Percentiles rank a stretch among this genome's conserved stretches.
phyloP scores from a whole-genome alignment of 306 rosid genomes.

The Trifolium pratense region DNA sequence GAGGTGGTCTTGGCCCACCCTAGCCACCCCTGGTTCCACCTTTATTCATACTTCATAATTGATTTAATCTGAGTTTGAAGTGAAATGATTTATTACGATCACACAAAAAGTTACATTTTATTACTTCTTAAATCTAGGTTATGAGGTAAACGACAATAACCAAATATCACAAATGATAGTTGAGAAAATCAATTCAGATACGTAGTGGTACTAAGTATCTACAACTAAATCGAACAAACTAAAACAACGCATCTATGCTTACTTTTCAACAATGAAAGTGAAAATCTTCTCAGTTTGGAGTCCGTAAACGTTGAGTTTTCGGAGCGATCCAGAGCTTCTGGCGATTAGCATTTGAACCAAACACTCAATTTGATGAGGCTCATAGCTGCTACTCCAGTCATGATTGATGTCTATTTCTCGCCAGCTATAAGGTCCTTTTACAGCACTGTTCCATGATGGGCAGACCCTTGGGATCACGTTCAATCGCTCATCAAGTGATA shows the following conservation, averaged over 20 bases:
- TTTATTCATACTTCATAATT: too few species aligned
- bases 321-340: constrained; percentile 77
- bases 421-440: constrained; percentile 88
- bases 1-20: too few species aligned
- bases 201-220: too few species aligned
- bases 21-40: too few species aligned
- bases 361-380: constrained; percentile 60
- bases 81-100: too few species aligned
- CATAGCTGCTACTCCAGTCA: constrained; percentile 75
- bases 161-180: not conserved
- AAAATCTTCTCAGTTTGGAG: constrained; percentile 61
- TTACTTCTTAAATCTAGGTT: too few species aligned
- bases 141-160: too few species aligned
- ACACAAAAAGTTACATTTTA: too few species aligned
- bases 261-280: constrained; percentile 85
- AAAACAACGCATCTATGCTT: constrained; percentile 45
- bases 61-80: too few species aligned
- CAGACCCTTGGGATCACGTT: constrained; percentile 87
- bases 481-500: constrained; percentile 68
- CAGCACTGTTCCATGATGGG: constrained; percentile 79
- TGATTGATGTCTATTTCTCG: constrained; percentile 79
- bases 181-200: not conserved
- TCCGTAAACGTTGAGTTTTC: constrained; percentile 76
- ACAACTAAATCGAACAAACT: not conserved
- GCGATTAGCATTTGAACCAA: constrained; percentile 73